These are phyloP conservation scores for Daldinia bambusicola DNA, from an alignment of 495 filamentous ascomycete species.

Conservation along the genomic window DNA sequence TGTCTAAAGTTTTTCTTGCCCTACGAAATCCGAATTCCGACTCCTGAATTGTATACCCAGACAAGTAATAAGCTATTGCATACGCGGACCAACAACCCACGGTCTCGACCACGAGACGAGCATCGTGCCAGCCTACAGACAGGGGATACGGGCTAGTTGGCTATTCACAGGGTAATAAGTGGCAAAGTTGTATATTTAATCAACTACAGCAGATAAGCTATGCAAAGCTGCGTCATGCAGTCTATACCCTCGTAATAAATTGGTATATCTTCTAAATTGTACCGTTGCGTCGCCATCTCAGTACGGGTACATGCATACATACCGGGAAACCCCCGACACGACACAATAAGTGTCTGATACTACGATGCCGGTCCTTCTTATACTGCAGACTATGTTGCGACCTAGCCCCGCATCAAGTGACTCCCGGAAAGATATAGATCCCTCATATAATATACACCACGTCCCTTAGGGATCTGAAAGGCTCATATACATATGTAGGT, in stretches of 20 bases:
- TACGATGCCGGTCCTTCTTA: not conserved
- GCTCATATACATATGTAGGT: not conserved
- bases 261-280: not conserved
- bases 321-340: not conserved
- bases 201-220: not conserved
- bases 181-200: too few species aligned
- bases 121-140: slow-evolving; percentile 1
- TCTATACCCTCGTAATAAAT: not conserved
- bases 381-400: not conserved
- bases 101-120: not conserved
- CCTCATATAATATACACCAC: not conserved
- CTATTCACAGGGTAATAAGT: not conserved
- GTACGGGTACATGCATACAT: not conserved
- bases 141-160: not conserved
- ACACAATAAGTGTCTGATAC: not conserved
- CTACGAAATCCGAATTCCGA: not conserved
- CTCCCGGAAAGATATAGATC: not conserved
- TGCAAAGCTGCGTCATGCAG: not conserved
- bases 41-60: not conserved
- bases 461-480: not conserved
- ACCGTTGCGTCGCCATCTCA: not conserved
- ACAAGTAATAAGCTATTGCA: not conserved
- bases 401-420: not conserved
- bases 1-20: not conserved
- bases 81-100: not conserved